phyloP scores from a whole-genome alignment of 1,284 basidiomycete genomes.

The Ceratobasidium sp. region DNA sequence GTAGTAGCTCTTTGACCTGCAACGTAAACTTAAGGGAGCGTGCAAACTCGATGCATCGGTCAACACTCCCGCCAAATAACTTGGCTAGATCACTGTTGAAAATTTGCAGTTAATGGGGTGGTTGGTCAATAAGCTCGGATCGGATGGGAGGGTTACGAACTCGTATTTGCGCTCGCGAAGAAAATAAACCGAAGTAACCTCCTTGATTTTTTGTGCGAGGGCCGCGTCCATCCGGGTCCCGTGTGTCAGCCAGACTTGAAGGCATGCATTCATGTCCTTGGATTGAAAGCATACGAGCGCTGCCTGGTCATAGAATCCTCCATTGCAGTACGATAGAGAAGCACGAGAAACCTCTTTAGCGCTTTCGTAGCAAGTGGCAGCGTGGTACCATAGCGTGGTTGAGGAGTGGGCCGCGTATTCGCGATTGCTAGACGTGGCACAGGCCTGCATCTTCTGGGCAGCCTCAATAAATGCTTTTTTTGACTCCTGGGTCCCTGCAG shows the following conservation, averaged over 20 bases:
- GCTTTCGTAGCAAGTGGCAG: constrained; percentile 8
- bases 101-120: neutral
- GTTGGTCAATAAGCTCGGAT: too few relatives aligned
- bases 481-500: neutral
- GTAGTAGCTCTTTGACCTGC: constrained; percentile 17
- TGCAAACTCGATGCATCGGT: constrained; percentile 12
- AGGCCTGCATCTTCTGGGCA: constrained; percentile 10
- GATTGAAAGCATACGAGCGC: constrained; percentile 9
- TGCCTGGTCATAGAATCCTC: constrained; percentile 24
- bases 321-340: constrained; percentile 15
- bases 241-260: constrained; percentile 1
- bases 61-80: neutral
- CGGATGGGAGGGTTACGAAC: neutral
- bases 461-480: neutral
- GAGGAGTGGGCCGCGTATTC: neutral
- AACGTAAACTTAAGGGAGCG: constrained; percentile 12
- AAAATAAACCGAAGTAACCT: constrained; percentile 16
- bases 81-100: neutral
- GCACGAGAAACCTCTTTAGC: neutral
- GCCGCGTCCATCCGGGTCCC: neutral
- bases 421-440: neutral
- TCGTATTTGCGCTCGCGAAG: constrained; percentile 20
- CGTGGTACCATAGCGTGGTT: constrained; percentile 19
- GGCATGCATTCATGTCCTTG: constrained; percentile 13
- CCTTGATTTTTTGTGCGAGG: constrained; percentile 1